Percentiles rank a stretch among this genome's conserved stretches.
Evolutionary conservation across 2,329 filamentous ascomycete species (phyloP).

Genomic region (Neofusicoccum cordaticola): DNA sequence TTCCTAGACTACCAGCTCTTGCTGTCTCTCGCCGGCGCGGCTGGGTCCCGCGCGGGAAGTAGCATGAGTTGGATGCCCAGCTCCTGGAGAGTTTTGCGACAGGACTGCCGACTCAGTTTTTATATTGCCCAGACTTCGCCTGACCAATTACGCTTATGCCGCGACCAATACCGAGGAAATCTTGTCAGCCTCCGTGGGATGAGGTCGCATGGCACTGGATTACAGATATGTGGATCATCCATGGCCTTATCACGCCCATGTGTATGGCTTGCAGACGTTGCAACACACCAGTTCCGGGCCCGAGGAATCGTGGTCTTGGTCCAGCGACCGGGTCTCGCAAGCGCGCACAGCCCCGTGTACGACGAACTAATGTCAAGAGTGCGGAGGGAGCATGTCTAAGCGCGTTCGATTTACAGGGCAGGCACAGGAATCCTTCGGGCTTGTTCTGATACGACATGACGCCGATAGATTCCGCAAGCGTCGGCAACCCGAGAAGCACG

Average conservation of each 20-base stretch:
- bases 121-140: not conserved
- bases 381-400: not conserved
- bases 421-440: not conserved
- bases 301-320: not conserved
- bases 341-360: not conserved
- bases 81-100: too few species aligned
- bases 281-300: not conserved
- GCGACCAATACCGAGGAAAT: not conserved
- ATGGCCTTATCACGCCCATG: too few species aligned
- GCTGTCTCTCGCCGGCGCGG: not conserved
- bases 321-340: not conserved
- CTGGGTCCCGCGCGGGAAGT: not conserved
- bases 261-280: not conserved
- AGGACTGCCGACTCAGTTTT: not conserved
- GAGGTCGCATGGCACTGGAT: not conserved
- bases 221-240: not conserved
- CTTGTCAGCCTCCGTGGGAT: not conserved
- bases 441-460: not conserved
- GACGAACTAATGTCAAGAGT: not conserved
- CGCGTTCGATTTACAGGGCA: not conserved
- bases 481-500: not conserved
- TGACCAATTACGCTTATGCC: not conserved
- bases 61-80: not conserved
- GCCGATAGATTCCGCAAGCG: conserved; percentile 6
- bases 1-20: not conserved